Percentiles rank a stretch among this genome's conserved stretches.
phyloP scores from a whole-genome alignment of 306 rosid species.

The Dicorynia guianensis region DNA sequence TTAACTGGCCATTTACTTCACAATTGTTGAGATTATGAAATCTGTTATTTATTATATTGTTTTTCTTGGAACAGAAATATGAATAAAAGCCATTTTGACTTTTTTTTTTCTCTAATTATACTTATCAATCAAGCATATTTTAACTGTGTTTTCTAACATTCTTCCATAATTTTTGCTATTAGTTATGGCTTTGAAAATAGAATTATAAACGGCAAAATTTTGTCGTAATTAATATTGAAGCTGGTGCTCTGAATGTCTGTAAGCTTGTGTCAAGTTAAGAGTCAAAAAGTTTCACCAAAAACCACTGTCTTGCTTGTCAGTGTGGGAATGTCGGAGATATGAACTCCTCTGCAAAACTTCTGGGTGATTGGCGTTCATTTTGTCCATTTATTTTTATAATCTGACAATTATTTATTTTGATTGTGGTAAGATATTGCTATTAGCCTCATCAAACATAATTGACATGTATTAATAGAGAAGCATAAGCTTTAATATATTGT shows the following conservation, averaged over 20 bases:
- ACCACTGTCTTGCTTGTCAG: too few relatives aligned
- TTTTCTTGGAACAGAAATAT: constrained; percentile 37
- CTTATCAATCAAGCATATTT: constrained; percentile 11
- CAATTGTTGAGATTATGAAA: background rate
- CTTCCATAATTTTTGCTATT: background rate
- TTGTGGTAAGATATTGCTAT: too few relatives aligned
- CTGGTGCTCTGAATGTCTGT: background rate
- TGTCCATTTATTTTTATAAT: background rate
- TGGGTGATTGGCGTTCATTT: background rate
- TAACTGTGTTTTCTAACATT: constrained; percentile 2
- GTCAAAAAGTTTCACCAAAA: too few relatives aligned
- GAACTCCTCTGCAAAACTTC: background rate
- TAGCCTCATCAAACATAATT: too few relatives aligned
- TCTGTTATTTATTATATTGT: constrained; percentile 19
- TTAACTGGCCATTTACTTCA: background rate
- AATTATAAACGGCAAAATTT: too few relatives aligned
- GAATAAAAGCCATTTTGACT: constrained; percentile 6
- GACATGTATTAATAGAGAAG: too few relatives aligned
- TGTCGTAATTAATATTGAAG: too few relatives aligned
- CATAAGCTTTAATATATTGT: too few relatives aligned
- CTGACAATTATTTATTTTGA: too few relatives aligned
- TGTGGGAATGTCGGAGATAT: too few relatives aligned
- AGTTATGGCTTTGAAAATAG: background rate
- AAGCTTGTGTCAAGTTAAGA: too few relatives aligned
- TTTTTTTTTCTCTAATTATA: constrained; percentile 9